Evolutionary conservation across 78 protist species (phyloP), one percentile per base, ranked within the genome.

Genomic region (Dictyostelium citrinum): DNA sequence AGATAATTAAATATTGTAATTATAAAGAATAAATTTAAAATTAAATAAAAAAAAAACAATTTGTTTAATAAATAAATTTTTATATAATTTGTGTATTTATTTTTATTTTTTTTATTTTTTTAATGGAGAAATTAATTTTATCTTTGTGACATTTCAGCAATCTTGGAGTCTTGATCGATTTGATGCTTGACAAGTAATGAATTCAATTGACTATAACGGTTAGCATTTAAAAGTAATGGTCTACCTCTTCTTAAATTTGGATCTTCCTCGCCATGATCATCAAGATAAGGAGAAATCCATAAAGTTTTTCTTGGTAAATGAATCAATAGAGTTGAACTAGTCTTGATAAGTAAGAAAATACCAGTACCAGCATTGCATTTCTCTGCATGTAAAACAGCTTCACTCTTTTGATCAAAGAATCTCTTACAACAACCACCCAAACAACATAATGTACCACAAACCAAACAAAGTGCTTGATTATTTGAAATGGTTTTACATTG

Each of bases 191-290:
- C 29, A 11, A 91, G 41, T 9, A 91, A n/a, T 22, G 90, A 39
- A 49, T 83, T 81, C 5, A 91, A 70, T 84, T 91, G 95, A 49
- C 76, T 55, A 55, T 91, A 91, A 24, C 95, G 22, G 35, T 75
- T 80, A 9, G 77, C 46, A 71, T 91, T 91, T 20, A 91, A 43
- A 27, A 51, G 78, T 8, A 91, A 27, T 35, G 95, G 90, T 71
- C 70, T 91, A 22, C 95, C 95, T 91, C 95, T 81, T 61, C 78
- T 77, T 39, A 91, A 11, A 45, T 91, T 84, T 27, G 75, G 80
- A 83, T 91, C 95, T 43, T 91, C 95, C 77, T 91, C 95, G 51
- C 95, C 95, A 24, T 91, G 95, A 37, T 91, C 95, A 60, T 91
- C 95, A 3, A 84, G 74, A 70, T 82, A 88, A 58, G 93, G 93